A percentile compares a stretch with the other conserved stretches of the same genome.
phyloP scores from a whole-genome alignment of 345 rosid genomes.

The Pistacia atlantica region DNA sequence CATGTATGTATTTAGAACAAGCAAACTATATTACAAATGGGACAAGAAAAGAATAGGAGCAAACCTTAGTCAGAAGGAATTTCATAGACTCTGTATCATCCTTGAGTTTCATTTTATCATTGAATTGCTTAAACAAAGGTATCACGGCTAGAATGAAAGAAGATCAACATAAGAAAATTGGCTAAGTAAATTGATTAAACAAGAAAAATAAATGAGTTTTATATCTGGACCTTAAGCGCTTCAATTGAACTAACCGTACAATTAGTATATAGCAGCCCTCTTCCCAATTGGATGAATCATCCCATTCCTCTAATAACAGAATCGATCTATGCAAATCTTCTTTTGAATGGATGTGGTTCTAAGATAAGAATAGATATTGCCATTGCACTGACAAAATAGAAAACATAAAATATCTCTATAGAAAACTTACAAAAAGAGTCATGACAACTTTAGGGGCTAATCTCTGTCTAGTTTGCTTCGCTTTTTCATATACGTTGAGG shows the following conservation, averaged over 20 bases:
- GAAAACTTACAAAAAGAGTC: conserved; percentile 53
- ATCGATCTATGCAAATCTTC: conserved; percentile 52
- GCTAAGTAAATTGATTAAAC: conserved; percentile 4
- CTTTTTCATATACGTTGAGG: conserved; percentile 56
- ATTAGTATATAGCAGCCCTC: conserved; percentile 71
- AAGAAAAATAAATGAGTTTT: conserved; percentile 1
- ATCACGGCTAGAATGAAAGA: conserved; percentile 42
- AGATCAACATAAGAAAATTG: conserved; percentile 19
- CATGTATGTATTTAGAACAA: neutral
- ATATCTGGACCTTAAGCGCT: conserved; percentile 54
- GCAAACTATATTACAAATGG: neutral
- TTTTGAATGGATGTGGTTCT: conserved; percentile 55
- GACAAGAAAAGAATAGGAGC: conserved; percentile 16
- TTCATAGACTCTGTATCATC: conserved; percentile 46
- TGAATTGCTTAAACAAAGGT: conserved; percentile 55
- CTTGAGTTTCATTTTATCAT: conserved; percentile 24
- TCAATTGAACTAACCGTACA: conserved; percentile 44
- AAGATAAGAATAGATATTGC: conserved; percentile 2
- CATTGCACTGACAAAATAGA: neutral
- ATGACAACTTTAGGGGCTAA: conserved; percentile 66
- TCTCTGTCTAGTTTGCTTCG: conserved; percentile 48
- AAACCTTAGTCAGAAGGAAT: conserved; percentile 64
- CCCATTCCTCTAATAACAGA: conserved; percentile 59
- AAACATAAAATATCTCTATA: neutral
- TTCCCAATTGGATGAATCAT: conserved; percentile 49